Conservation (phyloP, 2,329 filamentous ascomycete genomes). For the Aspergillus melleus region DNA sequence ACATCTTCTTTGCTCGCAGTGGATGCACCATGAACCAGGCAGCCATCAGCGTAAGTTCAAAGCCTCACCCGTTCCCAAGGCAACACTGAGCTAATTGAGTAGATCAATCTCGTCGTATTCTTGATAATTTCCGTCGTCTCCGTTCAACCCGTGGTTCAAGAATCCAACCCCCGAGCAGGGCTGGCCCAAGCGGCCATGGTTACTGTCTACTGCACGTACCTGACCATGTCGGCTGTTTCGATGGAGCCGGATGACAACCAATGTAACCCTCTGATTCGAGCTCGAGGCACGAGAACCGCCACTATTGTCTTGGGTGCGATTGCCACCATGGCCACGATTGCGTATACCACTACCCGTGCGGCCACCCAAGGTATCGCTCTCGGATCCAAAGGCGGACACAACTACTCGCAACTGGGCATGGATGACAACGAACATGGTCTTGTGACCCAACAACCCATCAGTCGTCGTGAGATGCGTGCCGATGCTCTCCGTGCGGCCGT, state of each 20-base stretch:
- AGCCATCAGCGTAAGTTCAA: slow-evolving; percentile 69
- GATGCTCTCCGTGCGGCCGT: slow-evolving; percentile 89
- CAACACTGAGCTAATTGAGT: slow-evolving; percentile 16
- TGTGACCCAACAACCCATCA: slow-evolving; percentile 78
- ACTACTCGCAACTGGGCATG: slow-evolving; percentile 61
- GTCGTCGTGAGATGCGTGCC: slow-evolving; percentile 85
- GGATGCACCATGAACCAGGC: slow-evolving; percentile 95
- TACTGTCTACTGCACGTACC: slow-evolving; percentile 95
- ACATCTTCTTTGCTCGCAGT: slow-evolving; percentile 84
- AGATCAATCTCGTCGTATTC: slow-evolving; percentile 82
- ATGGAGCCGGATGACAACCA: slow-evolving; percentile 96
- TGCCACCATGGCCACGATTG: slow-evolving; percentile 93
- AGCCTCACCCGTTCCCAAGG: slow-evolving; percentile 2
- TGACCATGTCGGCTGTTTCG: slow-evolving; percentile 96
- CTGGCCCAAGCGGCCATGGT: slow-evolving; percentile 98
- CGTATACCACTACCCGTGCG: slow-evolving; percentile 94
- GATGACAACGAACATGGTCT: slow-evolving; percentile 80
- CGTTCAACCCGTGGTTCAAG: slow-evolving; percentile 86
- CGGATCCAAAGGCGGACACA: slow-evolving; percentile 52
- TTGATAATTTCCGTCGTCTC: slow-evolving; percentile 79
- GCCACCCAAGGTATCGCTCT: slow-evolving; percentile 77
- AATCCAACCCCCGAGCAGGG: slow-evolving; percentile 88
- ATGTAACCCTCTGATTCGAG: slow-evolving; percentile 87
- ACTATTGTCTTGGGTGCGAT: slow-evolving; percentile 91
- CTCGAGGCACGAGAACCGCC: slow-evolving; percentile 82